Evolutionary conservation across 768 basidiomycete genomes (phyloP).

Genomic region (Rhodotorula taiwanensis): DNA sequence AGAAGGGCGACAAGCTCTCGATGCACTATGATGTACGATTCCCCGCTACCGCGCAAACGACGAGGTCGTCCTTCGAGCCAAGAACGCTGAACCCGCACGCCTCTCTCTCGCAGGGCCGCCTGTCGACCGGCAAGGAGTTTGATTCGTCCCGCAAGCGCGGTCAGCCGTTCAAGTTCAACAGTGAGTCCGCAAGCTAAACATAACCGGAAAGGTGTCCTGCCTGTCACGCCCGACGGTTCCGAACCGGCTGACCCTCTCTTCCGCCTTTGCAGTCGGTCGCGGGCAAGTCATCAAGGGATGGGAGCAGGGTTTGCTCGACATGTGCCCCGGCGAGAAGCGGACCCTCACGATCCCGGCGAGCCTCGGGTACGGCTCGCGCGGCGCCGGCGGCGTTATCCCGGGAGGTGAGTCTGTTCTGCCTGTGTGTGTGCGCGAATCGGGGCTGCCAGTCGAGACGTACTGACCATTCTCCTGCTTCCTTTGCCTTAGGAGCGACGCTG

Average conservation of each 20-base stretch:
- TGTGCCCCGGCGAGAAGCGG: slow-evolving; percentile 33
- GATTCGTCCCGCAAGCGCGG: slow-evolving; percentile 46
- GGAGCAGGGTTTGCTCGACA: slow-evolving; percentile 22
- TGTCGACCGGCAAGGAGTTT: slow-evolving; percentile 43
- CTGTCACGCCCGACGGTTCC: too few relatives aligned
- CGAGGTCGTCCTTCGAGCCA: too few relatives aligned
- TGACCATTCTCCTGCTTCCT: not conserved
- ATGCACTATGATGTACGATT: slow-evolving; percentile 31
- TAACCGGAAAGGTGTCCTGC: not conserved
- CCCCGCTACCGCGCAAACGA: not conserved
- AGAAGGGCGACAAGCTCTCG: slow-evolving; percentile 26
- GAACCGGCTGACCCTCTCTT: too few relatives aligned
- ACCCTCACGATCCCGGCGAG: slow-evolving; percentile 45
- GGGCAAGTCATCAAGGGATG: slow-evolving; percentile 33
- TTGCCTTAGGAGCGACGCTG: slow-evolving; percentile 41
- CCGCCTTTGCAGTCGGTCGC: not conserved
- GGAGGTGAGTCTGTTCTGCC: not conserved
- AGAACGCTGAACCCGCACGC: too few relatives aligned
- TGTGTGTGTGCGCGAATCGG: not conserved
- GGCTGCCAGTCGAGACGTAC: not conserved
- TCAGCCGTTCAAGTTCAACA: slow-evolving; percentile 47
- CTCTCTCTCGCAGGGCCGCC: not conserved
- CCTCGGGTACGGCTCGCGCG: slow-evolving; percentile 46
- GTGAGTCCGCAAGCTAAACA: slow-evolving; percentile 39
- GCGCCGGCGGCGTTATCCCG: slow-evolving; percentile 48